Evolutionary conservation across 306 rosid genomes (phyloP), one percentile per base, ranked within the genome.

Genomic region (Gillenia trifoliata): DNA sequence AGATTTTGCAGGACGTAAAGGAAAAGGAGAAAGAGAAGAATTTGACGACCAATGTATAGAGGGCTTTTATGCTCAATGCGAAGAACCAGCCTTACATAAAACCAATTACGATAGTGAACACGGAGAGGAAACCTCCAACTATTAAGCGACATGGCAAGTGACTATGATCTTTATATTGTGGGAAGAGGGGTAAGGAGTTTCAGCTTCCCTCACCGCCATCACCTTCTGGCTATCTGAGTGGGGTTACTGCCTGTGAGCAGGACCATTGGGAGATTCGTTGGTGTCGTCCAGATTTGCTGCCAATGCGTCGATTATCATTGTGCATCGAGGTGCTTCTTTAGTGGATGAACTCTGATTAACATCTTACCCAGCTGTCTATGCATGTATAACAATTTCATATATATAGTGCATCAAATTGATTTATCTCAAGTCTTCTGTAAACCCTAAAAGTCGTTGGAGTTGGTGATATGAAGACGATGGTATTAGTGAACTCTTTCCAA

Each of bases 181-280:
- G 96, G 92, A 76, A 84, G 76, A 77, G n/a, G 90, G 92, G 8
- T 74, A 67, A 60, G 60, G 73, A n/a, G n/a, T n/a, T n/a, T n/a
- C n/a, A 8, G 66, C n/a, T 76, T 45, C 52, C 15, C 17, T 84
- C 79, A 0, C 17, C 40, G 5, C 25, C 15, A 74, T 82, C 19
- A 74, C 72, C 30, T 16, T 66, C 13, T 70, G 49, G 13, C 65
- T 81, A 3, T 25, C 72, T 1, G 88, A 86, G 1, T 90, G 89
- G 89, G 77, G 88, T 40, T 90, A 88, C n/a, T 82, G 76, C 73
- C 76, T 70, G 1, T n/a, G 96, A 86, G 66, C 78, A 9, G 92
- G 92, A 11, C 78, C 78, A 2, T 43, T 86, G 31, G 92, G 90
- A 10, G 89, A 84, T 72, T 56, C 85, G 11, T 60, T 86, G 78